These are phyloP conservation scores for Dendrocalamus sinicus DNA, from an alignment of 176 grass and related monocot genomes.

Conservation along the genomic window DNA sequence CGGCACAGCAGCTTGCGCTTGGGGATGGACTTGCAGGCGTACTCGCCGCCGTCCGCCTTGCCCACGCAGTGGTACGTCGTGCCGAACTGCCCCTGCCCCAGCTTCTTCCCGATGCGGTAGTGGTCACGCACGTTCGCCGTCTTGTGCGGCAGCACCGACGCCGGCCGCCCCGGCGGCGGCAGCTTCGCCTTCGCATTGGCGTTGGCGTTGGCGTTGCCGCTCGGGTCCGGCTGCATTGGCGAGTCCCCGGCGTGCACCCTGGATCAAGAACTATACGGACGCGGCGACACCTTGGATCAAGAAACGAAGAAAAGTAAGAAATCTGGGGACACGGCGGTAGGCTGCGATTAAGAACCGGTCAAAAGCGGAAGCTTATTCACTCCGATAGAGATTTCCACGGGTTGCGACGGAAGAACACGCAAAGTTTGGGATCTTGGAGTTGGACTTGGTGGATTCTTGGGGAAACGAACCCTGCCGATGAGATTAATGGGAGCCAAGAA, in stretches of 20 bases:
- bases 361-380: conserved; percentile 35
- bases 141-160: conserved; percentile 86
- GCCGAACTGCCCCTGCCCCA: conserved; percentile 94
- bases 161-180: conserved; percentile 52
- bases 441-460: neutral
- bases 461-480: conserved; percentile 14
- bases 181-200: conserved; percentile 45
- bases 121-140: conserved; percentile 90
- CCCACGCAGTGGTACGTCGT: conserved; percentile 87
- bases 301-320: conserved; percentile 34
- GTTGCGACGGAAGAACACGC: conserved; percentile 26
- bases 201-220: conserved; percentile 21
- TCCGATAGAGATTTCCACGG: neutral
- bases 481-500: conserved; percentile 6
- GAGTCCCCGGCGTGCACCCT: conserved; percentile 16
- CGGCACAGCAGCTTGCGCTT: conserved; percentile 94
- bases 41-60: conserved; percentile 74
- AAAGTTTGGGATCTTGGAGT: conserved; percentile 42
- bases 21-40: conserved; percentile 97
- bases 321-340: neutral
- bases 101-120: conserved; percentile 95
- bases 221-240: conserved; percentile 63
- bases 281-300: conserved; percentile 17
- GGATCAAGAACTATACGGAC: conserved; percentile 42
- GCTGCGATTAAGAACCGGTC: conserved; percentile 45